Percentiles rank a stretch among this genome's conserved stretches.
Evolutionary conservation across 192 early-diverging fungal genomes (phyloP).

Genomic region (Mortierella alpina): DNA sequence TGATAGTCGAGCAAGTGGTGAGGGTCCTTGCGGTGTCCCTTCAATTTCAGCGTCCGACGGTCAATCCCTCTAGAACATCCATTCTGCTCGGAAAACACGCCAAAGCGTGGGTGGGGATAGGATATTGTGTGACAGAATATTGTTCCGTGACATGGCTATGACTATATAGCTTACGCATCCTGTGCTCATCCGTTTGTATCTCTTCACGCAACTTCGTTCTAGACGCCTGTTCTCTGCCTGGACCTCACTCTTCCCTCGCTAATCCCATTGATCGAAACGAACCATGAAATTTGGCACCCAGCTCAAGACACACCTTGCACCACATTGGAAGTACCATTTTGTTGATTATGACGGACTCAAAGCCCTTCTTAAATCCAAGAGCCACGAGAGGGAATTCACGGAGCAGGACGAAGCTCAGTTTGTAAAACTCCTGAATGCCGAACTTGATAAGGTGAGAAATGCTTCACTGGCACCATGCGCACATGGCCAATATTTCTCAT

Average conservation of each 20-base stretch:
- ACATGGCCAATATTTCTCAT: no score
- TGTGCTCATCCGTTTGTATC: no score
- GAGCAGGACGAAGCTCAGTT: constrained; percentile 89
- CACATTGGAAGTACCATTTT: constrained; percentile 84
- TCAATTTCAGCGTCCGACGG: no score
- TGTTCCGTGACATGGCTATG: no score
- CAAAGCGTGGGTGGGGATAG: no score
- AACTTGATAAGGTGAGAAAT: constrained; percentile 85
- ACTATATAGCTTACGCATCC: no score
- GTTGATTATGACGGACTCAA: constrained; percentile 87
- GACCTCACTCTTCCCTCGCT: not conserved
- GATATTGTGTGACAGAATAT: no score
- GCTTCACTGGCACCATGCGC: not conserved
- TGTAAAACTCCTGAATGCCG: constrained; percentile 83
- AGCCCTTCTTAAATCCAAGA: constrained; percentile 75
- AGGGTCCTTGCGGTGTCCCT: no score
- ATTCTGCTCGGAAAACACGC: no score
- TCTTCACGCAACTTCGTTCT: no score
- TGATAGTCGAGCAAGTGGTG: no score
- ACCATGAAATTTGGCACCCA: constrained; percentile 91
- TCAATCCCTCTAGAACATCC: no score
- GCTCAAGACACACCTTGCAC: constrained; percentile 71
- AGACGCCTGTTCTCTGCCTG: not conserved
- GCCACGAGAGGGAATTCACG: constrained; percentile 73
- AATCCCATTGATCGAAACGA: not conserved